Base-by-base conservation (phyloP, 2,329 filamentous ascomycete genomes). In the Juglanconis juglandina region DNA sequence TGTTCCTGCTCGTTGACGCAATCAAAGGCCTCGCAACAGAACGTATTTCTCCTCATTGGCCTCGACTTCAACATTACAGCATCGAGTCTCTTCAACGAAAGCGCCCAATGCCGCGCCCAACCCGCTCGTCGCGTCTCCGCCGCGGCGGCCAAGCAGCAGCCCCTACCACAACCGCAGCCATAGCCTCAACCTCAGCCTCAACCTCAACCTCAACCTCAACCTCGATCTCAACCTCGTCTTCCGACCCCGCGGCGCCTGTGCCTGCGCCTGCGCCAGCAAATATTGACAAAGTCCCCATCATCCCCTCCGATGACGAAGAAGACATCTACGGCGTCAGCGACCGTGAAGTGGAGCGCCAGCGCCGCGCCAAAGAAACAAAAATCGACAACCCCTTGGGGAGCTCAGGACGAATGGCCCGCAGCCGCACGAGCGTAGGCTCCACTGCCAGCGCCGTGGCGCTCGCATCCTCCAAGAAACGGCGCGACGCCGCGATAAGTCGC, bases 401-500 rank as follows among this genome's bases (percentile, higher is more conserved):
- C 48, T 54, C 32, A 9, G 35, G 2, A 24, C 59, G 60, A 24
- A 55, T 41, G 52, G 56, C 60, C 33, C 60, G 56, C 47, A 37
- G 32, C 50, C 53, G 53, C 14, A 13, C 54, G 2, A 41, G 6
- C 24, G 1, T 41, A 30, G 37, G 9, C 3, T 33, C 60, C 42
- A 58, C 64, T 46, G 58, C 66, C 39, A 65, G 67, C 4, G 42
- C 61, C 24, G 63, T 47, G 49, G 68, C 65, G 17, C 55, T 71
- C 56, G 66, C 69, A 13, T 59, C 66, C 13, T 59, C 67, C 24
- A 68, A 56, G n/a, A 65, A 59, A 42, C 69, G 68, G 50, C 72
- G 72, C 50, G 74, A 79, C 63, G 69, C 70, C 3, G 76, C 76
- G 5, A 68, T 78, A 48, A 68, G 72, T 33, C 66, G 69, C 9